Conservation (phyloP, 371 early-diverging fungal species). For the Astathelohania contejeani region DNA sequence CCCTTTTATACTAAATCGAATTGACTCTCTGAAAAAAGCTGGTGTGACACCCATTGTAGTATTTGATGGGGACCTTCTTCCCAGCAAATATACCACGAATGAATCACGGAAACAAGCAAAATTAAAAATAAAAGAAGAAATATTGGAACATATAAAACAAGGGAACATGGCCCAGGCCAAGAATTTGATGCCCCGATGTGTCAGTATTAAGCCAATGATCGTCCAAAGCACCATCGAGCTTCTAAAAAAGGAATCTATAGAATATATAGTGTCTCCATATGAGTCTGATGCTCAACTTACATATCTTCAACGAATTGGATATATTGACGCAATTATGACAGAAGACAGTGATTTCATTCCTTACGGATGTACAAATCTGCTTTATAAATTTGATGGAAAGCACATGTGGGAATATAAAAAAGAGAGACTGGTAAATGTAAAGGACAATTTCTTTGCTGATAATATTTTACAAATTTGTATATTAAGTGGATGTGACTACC, state of each 20-base stretch:
- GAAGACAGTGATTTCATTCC: slow-evolving; percentile 89
- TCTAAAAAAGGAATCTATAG: slow-evolving; percentile 56
- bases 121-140: slow-evolving; percentile 24
- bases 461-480: slow-evolving; percentile 74
- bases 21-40: slow-evolving; percentile 10
- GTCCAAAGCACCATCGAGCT: slow-evolving; percentile 53
- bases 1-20: neutral
- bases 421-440: slow-evolving; percentile 25
- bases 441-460: slow-evolving; percentile 22
- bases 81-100: slow-evolving; percentile 65
- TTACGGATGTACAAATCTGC: slow-evolving; percentile 61
- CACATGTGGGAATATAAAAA: slow-evolving; percentile 34
- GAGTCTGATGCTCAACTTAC: slow-evolving; percentile 94
- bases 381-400: slow-evolving; percentile 44
- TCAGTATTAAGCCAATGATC: slow-evolving; percentile 63
- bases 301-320: slow-evolving; percentile 59
- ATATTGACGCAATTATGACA: slow-evolving; percentile 66
- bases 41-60: slow-evolving; percentile 65
- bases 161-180: slow-evolving; percentile 16
- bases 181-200: slow-evolving; percentile 18
- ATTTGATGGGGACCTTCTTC: slow-evolving; percentile 80
- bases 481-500: slow-evolving; percentile 84
- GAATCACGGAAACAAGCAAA: slow-evolving; percentile 54
- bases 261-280: slow-evolving; percentile 79
- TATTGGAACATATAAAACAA: slow-evolving; percentile 14